These are phyloP conservation scores for Purpureocillium lavendulum DNA, from an alignment of 2,329 filamentous ascomycete genomes.

Conservation along the genomic window DNA sequence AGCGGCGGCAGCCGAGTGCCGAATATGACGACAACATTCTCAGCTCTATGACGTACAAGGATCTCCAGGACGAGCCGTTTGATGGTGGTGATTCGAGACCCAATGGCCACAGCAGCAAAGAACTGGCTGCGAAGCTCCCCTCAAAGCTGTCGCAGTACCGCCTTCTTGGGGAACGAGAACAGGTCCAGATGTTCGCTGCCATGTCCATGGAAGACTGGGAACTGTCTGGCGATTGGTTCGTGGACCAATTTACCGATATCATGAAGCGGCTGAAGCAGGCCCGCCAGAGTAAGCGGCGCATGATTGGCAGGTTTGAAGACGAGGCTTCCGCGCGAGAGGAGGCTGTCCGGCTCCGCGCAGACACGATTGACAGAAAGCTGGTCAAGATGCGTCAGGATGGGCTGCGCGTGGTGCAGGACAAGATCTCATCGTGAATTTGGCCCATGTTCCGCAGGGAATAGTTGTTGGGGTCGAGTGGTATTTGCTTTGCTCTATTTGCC, in stretches of 20 bases:
- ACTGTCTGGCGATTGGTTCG: conserved; percentile 50
- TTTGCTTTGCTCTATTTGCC: no score
- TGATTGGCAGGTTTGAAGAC: conserved; percentile 42
- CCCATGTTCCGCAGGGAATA: not conserved
- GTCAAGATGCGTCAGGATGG: conserved; percentile 48
- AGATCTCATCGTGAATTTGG: conserved; percentile 8
- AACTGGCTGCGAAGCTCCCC: conserved; percentile 31
- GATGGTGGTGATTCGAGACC: conserved; percentile 47
- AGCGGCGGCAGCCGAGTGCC: conserved; percentile 34
- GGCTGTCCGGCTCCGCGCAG: conserved; percentile 41
- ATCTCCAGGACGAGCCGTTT: conserved; percentile 43
- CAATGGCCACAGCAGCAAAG: conserved; percentile 24
- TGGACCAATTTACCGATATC: conserved; percentile 42
- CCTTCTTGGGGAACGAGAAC: conserved; percentile 34
- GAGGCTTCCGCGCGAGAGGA: conserved; percentile 48
- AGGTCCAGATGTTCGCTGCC: conserved; percentile 41
- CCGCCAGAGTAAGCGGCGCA: conserved; percentile 39
- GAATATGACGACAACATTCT: conserved; percentile 52
- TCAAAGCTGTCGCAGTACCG: conserved; percentile 43
- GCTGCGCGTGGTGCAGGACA: conserved; percentile 44
- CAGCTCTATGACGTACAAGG: conserved; percentile 43
- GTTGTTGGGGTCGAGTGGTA: not conserved
- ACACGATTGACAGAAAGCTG: conserved; percentile 47
- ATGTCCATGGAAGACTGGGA: conserved; percentile 52
- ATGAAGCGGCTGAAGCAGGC: conserved; percentile 39